Conservation (phyloP, 2,329 filamentous ascomycete species). For the Aspergillus persii region DNA sequence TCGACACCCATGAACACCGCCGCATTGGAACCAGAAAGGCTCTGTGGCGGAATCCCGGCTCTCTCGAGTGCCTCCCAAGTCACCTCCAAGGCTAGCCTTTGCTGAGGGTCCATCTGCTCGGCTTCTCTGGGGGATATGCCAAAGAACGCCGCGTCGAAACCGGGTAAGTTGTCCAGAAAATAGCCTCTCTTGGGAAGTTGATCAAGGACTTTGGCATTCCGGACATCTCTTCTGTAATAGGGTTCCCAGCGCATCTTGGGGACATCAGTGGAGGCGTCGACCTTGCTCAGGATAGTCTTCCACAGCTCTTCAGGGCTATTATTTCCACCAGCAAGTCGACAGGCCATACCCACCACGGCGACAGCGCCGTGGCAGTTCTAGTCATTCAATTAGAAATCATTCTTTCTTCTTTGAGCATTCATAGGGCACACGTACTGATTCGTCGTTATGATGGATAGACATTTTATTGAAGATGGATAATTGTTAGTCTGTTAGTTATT, state of each 20-base stretch:
- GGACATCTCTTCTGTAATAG: constrained; percentile 25
- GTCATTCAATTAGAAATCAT: too few species aligned
- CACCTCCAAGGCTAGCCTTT: constrained; percentile 26
- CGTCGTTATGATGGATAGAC: too few species aligned
- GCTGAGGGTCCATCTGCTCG: constrained; percentile 29
- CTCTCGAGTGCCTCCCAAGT: constrained; percentile 24
- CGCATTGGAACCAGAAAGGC: constrained; percentile 26
- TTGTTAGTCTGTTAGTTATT: too few species aligned
- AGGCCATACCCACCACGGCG: constrained; percentile 36
- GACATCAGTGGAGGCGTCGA: constrained; percentile 28
- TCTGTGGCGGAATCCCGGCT: constrained; percentile 18
- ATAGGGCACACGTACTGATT: too few species aligned
- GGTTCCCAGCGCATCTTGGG: constrained; percentile 33
- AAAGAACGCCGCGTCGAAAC: constrained; percentile 31
- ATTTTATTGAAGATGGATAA: too few species aligned
- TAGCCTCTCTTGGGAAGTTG: constrained; percentile 29
- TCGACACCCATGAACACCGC: constrained; percentile 33
- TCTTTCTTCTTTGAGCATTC: too few species aligned
- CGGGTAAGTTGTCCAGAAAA: constrained; percentile 26
- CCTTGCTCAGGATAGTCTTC: constrained; percentile 30
- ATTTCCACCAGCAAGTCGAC: constrained; percentile 31
- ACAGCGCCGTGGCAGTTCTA: too few species aligned
- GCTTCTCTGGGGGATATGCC: constrained; percentile 29
- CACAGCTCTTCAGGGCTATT: constrained; percentile 33
- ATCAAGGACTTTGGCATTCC: constrained; percentile 25